Base-by-base conservation (phyloP, 1,139 yeast genomes). In the Pichia sorboxylosa region DNA sequence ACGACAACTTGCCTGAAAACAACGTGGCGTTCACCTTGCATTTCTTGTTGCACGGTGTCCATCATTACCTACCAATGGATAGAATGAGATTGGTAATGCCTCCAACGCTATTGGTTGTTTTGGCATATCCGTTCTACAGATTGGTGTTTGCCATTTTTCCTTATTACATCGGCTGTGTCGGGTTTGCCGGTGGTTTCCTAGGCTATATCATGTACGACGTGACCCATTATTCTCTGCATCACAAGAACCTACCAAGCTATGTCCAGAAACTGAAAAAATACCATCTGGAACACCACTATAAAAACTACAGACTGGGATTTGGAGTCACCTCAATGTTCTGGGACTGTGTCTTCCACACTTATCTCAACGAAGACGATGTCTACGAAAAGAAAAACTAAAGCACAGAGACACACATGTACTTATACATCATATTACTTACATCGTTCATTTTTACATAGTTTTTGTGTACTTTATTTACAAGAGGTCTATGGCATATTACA, bases 41-140 rank as follows among this genome's bases (percentile, higher is more conserved):
- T 57, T 90, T 90, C 65, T 58, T 85, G 42, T 64, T 87, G 44
- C 99, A 90, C 51, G 99, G 99, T 33, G 80, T 87, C 35, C 99
- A 90, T 55, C 99, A 90, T 57, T 90, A 84, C 57, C 66, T 90
- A 47, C 99, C 99, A 40, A 90, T 92, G 98, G 99, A 90, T 60
- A 72, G 73, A 38, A 66, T 75, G 57, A 74, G 99, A 53, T 69
- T 90, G 52, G 99, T 90, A 28, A 78, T 90, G 78, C 99, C 99
- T 5, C 99, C 99, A 29, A 65, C 96, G 0, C 62, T 90, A 50
- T 77, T 87, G 46, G 42, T 69, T 18, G 59, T 62, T 3, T 51
- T 79, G 30, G 63, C 75, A 35, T 59, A 60, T 13, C 90, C 90
- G 26, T 59, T 79, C 48, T 74, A 73, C 54, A 64, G 58, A 40